These are phyloP conservation scores for Abrus pulchellus DNA, from an alignment of 306 rosid species.

Conservation along the genomic window DNA sequence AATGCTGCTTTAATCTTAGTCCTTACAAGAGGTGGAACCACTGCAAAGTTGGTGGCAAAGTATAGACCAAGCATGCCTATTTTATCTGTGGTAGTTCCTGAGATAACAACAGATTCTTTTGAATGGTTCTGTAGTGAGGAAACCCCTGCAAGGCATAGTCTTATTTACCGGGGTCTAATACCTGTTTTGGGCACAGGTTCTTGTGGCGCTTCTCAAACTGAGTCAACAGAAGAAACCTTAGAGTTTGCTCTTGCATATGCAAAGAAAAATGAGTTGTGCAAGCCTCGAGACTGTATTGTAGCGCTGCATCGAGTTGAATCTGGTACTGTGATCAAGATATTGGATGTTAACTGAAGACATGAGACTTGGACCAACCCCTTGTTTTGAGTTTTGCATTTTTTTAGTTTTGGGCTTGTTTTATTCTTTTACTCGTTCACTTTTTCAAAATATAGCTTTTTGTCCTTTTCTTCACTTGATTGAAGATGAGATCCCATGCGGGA, in stretches of 20 bases:
- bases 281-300: conserved; percentile 18
- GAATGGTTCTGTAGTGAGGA: conserved; percentile 55
- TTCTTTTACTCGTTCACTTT: not conserved
- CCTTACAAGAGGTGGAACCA: conserved; percentile 54
- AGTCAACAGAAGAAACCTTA: conserved; percentile 41
- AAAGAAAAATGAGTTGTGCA: conserved; percentile 32
- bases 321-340: conserved; percentile 28
- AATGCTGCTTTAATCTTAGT: conserved; percentile 54
- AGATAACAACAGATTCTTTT: conserved; percentile 56
- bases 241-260: conserved; percentile 31
- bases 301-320: conserved; percentile 32
- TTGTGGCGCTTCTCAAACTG: conserved; percentile 24
- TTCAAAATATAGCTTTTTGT: not conserved
- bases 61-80: conserved; percentile 72
- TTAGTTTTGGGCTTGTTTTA: not conserved
- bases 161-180: conserved; percentile 31
- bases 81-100: conserved; percentile 58
- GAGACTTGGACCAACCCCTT: not conserved
- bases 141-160: conserved; percentile 43
- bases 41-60: conserved; percentile 64
- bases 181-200: conserved; percentile 33
- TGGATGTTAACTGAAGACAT: conserved; percentile 30
- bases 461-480: not conserved
- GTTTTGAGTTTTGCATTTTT: not conserved
- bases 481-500: not conserved